A percentile compares a stretch with the other conserved stretches of the same genome.
These are phyloP conservation scores for Camptophora hylomeconis DNA, from an alignment of 2,329 filamentous ascomycete genomes.

Conservation along the genomic window DNA sequence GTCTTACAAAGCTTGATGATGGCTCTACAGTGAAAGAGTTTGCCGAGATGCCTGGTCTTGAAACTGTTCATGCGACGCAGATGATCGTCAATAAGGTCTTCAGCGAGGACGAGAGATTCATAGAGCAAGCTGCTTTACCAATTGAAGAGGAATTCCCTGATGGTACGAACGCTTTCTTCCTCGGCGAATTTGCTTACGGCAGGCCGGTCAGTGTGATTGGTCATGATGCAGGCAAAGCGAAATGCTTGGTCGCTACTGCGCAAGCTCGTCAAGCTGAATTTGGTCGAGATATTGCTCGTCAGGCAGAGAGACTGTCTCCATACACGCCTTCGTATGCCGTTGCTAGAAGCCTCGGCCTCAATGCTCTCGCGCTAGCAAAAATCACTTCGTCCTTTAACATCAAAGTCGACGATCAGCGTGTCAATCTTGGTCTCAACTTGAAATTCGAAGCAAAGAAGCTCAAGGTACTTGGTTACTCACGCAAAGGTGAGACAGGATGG, in stretches of 20 bases:
- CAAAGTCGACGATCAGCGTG: conserved; percentile 62
- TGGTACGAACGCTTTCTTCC: conserved; percentile 74
- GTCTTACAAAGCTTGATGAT: conserved; percentile 77
- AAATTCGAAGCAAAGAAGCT: conserved; percentile 94
- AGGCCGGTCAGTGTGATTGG: conserved; percentile 71
- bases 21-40: conserved; percentile 91
- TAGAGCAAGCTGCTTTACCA: conserved; percentile 76
- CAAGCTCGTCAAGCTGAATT: conserved; percentile 71
- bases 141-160: conserved; percentile 85
- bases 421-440: conserved; percentile 87
- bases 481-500: conserved; percentile 77
- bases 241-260: conserved; percentile 62
- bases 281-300: conserved; percentile 56
- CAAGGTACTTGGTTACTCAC: conserved; percentile 91
- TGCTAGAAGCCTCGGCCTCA: conserved; percentile 65
- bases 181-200: conserved; percentile 87
- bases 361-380: conserved; percentile 82
- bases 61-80: conserved; percentile 84
- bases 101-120: conserved; percentile 83
- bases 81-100: conserved; percentile 79
- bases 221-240: conserved; percentile 61
- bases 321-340: conserved; percentile 87
- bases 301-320: conserved; percentile 55
- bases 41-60: conserved; percentile 67
- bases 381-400: conserved; percentile 91